Base-by-base conservation (phyloP, 768 basidiomycete species). In the Tulasnella sp. region DNA sequence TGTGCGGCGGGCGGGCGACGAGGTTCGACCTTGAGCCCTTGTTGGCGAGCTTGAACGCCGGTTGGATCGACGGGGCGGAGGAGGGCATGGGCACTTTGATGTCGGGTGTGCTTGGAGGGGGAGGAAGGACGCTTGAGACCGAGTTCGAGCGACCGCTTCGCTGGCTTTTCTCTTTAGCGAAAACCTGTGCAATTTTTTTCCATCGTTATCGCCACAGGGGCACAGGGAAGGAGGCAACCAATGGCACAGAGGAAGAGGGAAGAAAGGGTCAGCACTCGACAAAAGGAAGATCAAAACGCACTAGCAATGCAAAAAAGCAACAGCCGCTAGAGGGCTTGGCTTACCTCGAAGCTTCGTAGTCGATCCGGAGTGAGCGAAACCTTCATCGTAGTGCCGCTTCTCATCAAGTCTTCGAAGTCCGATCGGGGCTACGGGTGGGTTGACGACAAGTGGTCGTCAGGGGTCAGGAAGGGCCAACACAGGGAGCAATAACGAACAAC, bases 301-400 rank as follows among this genome's bases (percentile, higher is more conserved):
- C 52, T n/a, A 59, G 52, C 52, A 22, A 47, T 12, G 44, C n/a
- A n/a, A n/a, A 36, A 64, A 16, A 34, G 70, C 12, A 41, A 37
- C 12, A 11, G 0, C 29, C 7, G 11, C 35, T 2, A 72, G 65
- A 26, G 64, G 34, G 26, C 5, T 69, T 42, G 37, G 83, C 87
- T 78, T 81, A 95, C 95, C 86, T 97, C 94, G 87, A 96, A 95
- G 66, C 88, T 92, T 78, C 89, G 91, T 72, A 98, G 83, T 69
- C 95, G 86, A 82, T 97, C 94, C 72, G 95, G 95, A 39, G 95
- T 98, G 75, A 97, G 85, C 47, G 94, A 96, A 76, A 98, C 89
- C 79, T 94, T 97, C 90, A 97, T 91, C 22, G 95, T 98, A 72
- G 90, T 85, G 73, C 90, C 87, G 73, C 92, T 94, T 67, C 87